phyloP scores from a whole-genome alignment of 805 yeast genomes.

The Maudiozyma pseudohumilis region DNA sequence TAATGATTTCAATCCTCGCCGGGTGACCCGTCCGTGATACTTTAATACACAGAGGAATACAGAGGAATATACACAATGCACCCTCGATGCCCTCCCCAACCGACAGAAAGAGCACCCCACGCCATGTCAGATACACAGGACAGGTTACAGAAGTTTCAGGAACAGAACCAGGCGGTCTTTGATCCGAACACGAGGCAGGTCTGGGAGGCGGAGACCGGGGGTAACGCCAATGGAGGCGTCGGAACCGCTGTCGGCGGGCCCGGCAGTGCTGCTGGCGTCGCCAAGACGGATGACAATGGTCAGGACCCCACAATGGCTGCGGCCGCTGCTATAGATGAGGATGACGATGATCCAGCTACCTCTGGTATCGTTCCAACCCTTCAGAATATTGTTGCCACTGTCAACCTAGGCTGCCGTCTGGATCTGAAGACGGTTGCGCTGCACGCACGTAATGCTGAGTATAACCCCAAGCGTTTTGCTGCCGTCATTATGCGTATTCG shows the following conservation, averaged over 20 bases:
- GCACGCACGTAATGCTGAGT: constrained; percentile 98
- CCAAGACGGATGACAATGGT: not conserved
- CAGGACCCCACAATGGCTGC: not conserved
- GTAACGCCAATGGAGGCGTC: not conserved
- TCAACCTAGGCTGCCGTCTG: constrained; percentile 87
- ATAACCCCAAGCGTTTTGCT: constrained; percentile 97
- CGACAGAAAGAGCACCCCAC: too few species aligned
- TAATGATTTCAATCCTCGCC: too few species aligned
- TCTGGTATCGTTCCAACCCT: constrained; percentile 93
- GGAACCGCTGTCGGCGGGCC: constrained; percentile 10
- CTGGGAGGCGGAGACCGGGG: constrained; percentile 25
- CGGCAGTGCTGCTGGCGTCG: constrained; percentile 12
- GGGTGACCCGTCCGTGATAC: too few species aligned
- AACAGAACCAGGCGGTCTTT: constrained; percentile 28
- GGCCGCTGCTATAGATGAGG: not conserved
- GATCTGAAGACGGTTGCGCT: constrained; percentile 95
- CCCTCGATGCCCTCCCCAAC: too few species aligned
- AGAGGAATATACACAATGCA: too few species aligned
- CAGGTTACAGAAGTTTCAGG: constrained; percentile 27
- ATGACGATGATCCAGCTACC: constrained; percentile 57
- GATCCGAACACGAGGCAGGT: constrained; percentile 31
- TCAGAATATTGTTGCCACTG: constrained; percentile 96
- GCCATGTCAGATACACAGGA: constrained; percentile 25
- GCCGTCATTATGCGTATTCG: constrained; percentile 99
- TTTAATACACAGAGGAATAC: too few species aligned